These are phyloP conservation scores for Xylaria sp. DNA, from an alignment of 2,329 filamentous ascomycete species.

Conservation along the genomic window DNA sequence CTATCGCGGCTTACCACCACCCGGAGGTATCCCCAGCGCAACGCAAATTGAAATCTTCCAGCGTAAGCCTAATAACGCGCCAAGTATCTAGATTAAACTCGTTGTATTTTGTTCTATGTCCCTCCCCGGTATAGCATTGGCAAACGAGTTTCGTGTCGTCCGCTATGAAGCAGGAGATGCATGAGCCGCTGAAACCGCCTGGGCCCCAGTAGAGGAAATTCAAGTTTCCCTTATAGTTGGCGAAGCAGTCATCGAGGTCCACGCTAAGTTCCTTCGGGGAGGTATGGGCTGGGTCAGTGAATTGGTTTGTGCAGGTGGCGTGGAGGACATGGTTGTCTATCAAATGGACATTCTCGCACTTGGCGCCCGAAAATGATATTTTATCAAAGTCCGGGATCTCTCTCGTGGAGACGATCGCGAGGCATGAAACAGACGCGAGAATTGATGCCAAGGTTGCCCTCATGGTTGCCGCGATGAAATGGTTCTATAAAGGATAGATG, in stretches of 20 bases:
- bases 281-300: background rate
- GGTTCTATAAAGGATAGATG: background rate
- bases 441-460: background rate
- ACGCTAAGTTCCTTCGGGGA: background rate
- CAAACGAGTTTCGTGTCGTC: background rate
- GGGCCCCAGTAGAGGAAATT: background rate
- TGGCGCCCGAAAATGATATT: background rate
- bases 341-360: background rate
- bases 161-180: background rate
- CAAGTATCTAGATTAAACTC: background rate
- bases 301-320: background rate
- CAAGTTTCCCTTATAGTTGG: conserved; percentile 11
- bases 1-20: background rate
- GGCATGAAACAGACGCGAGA: background rate
- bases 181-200: conserved; percentile 6
- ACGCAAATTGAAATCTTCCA: background rate
- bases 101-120: background rate
- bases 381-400: background rate
- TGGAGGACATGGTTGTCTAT: background rate
- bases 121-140: background rate
- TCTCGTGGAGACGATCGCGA: background rate
- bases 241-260: conserved; percentile 11
- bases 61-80: background rate
- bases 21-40: background rate
- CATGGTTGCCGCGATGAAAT: conserved; percentile 10